Evolutionary conservation across 495 filamentous ascomycete genomes (phyloP), one percentile per base, ranked within the genome.

Genomic region (Neurospora discreta): DNA sequence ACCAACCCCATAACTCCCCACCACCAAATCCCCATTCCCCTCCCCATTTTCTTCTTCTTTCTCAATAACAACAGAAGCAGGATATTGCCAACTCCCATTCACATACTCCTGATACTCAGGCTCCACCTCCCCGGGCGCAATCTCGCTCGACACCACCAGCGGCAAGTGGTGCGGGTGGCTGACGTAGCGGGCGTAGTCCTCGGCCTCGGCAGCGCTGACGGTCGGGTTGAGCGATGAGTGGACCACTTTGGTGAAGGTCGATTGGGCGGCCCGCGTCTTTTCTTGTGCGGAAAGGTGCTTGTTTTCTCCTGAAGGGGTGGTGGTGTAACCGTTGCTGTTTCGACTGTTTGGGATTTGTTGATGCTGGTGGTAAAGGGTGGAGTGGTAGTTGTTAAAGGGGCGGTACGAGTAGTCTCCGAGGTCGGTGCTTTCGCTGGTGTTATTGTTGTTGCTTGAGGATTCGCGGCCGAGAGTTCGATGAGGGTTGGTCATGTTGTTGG

Each of bases 171-270:
- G 89, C 9, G 95, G 95, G 79, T 98, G 95, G 69, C 88, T 89
- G 79, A 98, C 90, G 81, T 98, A 98, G n/a, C 91, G 88, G 39
- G 90, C 83, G 80, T 98, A 98, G 77, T 98, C 95, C 30, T 90
- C 90, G 7, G 89, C 87, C 79, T 98, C 96, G 39, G 85, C 85
- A 7, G 82, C 74, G 18, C 86, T 89, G 72, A 98, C 92, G 13
- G 87, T 87, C 11, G 94, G 94, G 75, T 93, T 91, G 30, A 98
- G 85, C 13, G 90, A 91, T 76, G 93, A 90, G 33, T 87, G 82
- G 23, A 95, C 89, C 39, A 97, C 87, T 76, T 96, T 90, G n/a
- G 90, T 89, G 46, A 98, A 89, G 0, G 94, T 95, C 91, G 90
- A 92, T 77, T 95, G 92, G 4, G 91, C 89, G 7, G 89, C 87